phyloP scores from a whole-genome alignment of 177 flowering plant species.

The Vitis hybrid region DNA sequence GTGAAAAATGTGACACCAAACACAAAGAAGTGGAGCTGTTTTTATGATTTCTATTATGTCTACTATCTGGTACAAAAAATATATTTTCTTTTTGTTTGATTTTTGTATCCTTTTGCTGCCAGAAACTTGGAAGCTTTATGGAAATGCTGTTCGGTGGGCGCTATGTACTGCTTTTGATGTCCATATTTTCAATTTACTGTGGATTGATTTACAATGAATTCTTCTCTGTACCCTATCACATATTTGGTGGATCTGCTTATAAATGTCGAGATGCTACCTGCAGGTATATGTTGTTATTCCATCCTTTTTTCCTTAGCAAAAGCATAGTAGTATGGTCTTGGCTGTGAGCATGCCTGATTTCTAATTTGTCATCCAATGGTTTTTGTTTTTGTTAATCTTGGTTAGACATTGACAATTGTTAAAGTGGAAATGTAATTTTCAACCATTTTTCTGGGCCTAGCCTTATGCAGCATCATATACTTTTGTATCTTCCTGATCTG shows the following conservation, averaged over 20 bases:
- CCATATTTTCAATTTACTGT: constrained; percentile 92
- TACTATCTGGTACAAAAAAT: no score
- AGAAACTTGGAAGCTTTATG: constrained; percentile 96
- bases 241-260: constrained; percentile 88
- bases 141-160: constrained; percentile 99
- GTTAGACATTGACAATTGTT: neutral
- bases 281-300: constrained; percentile 48
- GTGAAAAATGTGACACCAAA: no score
- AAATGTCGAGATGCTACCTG: constrained; percentile 80
- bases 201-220: constrained; percentile 97
- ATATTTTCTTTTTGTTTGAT: neutral
- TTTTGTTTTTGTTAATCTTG: neutral
- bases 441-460: neutral
- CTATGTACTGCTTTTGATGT: constrained; percentile 86
- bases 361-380: neutral
- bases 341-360: neutral
- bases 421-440: neutral
- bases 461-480: neutral
- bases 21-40: no score
- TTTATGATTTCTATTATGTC: no score
- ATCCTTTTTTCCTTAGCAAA: neutral
- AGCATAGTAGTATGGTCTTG: neutral
- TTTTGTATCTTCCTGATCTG: neutral
- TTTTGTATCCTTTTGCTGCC: constrained; percentile 20
- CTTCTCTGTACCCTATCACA: constrained; percentile 93